Conservation (phyloP, 2,329 filamentous ascomycete species). For the Exophiala sp. region DNA sequence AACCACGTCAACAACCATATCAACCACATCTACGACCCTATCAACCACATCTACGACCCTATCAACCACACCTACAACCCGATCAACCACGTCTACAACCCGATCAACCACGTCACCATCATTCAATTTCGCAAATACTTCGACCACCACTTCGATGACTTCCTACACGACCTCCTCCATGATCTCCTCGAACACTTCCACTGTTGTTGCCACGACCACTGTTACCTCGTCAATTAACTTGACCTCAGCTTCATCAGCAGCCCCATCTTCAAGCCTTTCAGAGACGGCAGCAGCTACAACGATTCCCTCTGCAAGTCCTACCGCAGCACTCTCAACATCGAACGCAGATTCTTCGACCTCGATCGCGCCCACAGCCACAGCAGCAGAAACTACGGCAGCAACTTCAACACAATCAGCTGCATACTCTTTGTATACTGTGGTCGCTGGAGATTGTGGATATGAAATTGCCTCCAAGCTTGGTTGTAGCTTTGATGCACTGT, state of each 20-base stretch:
- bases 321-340: constrained; percentile 1
- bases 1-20: not conserved
- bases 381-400: not conserved
- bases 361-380: not conserved
- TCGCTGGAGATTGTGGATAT: constrained; percentile 19
- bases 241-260: not conserved
- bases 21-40: not conserved
- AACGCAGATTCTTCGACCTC: constrained; percentile 1
- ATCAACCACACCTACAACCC: not conserved
- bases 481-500: constrained; percentile 19
- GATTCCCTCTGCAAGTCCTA: not conserved
- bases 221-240: not conserved
- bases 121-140: not conserved
- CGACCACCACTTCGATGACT: not conserved
- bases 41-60: not conserved
- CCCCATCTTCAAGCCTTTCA: not conserved
- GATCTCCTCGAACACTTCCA: too few species aligned
- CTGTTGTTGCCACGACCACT: not conserved
- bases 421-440: constrained; percentile 12
- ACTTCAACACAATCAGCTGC: constrained; percentile 1
- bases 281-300: not conserved
- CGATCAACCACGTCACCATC: not conserved
- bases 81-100: not conserved
- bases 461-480: constrained; percentile 18
- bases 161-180: not conserved